phyloP scores from a whole-genome alignment of 208 protist genomes.

The Acanthamoeba lenticulata region DNA sequence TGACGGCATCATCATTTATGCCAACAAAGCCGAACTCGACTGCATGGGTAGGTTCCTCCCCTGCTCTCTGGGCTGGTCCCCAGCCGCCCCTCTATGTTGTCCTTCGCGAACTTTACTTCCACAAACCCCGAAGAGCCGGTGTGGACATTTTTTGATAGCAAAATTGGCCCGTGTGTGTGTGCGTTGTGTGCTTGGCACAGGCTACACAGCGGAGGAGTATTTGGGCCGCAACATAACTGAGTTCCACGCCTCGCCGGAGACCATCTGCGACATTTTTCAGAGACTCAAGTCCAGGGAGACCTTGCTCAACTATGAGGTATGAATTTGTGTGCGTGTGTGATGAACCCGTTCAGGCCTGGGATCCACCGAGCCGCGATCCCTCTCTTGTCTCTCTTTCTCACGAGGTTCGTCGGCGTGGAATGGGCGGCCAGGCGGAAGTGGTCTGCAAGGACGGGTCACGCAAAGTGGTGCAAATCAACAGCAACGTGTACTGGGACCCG shows the following conservation, averaged over 20 bases:
- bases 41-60: neutral
- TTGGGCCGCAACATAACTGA: neutral
- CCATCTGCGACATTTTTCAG: neutral
- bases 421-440: neutral
- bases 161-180: no score
- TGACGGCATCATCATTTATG: neutral
- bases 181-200: neutral
- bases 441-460: neutral
- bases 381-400: no score
- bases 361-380: no score
- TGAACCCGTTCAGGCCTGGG: neutral
- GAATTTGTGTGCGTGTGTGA: neutral
- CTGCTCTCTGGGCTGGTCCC: neutral
- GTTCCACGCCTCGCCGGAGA: neutral
- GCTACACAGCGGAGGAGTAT: neutral
- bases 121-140: no score
- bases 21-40: constrained; percentile 24
- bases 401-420: neutral
- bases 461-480: constrained; percentile 27
- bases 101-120: no score
- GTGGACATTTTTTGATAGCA: no score
- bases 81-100: neutral
- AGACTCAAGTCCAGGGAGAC: neutral
- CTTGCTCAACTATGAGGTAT: constrained; percentile 43
- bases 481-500: constrained; percentile 6